phyloP scores from a whole-genome alignment of 1,284 basidiomycete species.

The Coriolopsis trogii region DNA sequence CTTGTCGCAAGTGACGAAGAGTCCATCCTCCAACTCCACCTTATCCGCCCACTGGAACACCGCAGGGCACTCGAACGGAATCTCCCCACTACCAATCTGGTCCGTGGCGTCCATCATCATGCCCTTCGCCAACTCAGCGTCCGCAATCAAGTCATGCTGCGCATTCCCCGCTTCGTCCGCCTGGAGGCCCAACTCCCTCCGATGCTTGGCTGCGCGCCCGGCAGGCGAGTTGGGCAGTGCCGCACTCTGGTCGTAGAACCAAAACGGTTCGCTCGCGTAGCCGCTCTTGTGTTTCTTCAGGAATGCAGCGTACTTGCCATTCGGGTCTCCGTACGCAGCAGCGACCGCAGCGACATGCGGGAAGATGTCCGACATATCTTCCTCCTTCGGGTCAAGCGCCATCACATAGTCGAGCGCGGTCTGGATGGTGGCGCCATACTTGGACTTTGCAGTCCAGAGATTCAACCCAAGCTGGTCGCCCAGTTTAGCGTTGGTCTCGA shows the following conservation, averaged over 20 bases:
- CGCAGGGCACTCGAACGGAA: conserved; percentile 46
- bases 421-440: conserved; percentile 58
- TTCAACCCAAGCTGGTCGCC: conserved; percentile 54
- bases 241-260: conserved; percentile 52
- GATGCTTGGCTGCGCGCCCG: conserved; percentile 20
- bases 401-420: conserved; percentile 59
- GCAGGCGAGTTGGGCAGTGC: conserved; percentile 36
- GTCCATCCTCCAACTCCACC: conserved; percentile 52
- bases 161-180: neutral
- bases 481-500: conserved; percentile 55
- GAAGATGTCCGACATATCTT: conserved; percentile 47
- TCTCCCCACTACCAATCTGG: neutral
- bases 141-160: neutral
- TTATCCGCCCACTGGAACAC: conserved; percentile 38
- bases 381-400: conserved; percentile 44
- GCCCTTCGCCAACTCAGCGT: neutral
- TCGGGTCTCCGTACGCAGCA: conserved; percentile 59
- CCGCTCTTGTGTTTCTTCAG: conserved; percentile 44
- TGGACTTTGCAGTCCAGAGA: conserved; percentile 53
- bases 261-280: conserved; percentile 48
- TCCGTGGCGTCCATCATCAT: conserved; percentile 7
- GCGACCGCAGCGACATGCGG: conserved; percentile 57
- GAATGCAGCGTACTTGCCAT: conserved; percentile 52
- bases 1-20: conserved; percentile 51
- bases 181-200: conserved; percentile 10